Evolutionary conservation across 2,329 filamentous ascomycete genomes (phyloP), one percentile per base, ranked within the genome.

Genomic region (Paecilomyces niveus): DNA sequence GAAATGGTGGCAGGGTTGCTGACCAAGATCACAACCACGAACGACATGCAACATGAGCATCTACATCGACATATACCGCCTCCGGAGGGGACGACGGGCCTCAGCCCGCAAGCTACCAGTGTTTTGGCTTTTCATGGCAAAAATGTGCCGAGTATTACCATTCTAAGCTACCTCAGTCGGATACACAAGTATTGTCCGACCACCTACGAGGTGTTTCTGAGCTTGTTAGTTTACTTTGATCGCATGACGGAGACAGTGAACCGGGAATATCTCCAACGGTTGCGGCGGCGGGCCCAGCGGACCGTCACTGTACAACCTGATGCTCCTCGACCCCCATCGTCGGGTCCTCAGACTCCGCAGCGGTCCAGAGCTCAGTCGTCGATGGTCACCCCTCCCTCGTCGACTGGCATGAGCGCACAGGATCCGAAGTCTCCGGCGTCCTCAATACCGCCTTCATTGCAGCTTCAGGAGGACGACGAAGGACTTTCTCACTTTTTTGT

Each of bases 151-250:
- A 94, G 89, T 70, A 99, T 99, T 68, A 96, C 92, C 21, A 97
- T 99, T 61, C 80, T 96, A 61, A 97, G 92, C 81, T 99, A 99
- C 69, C 79, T 99, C 56, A 93, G 88, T 67, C 87, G 94, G 60
- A 97, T 99, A 71, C 93, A 99, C 78, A 97, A 97, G 78, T 99
- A 99, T 76, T 99, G 94, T 69, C 94, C 94, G 0, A 97, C 94
- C 5, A 97, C 94, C 0, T 99, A 96, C 72, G 94, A 99, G 75
- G 94, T 99, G 0, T 99, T 99, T 70, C 78, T 99, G 60, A 97
- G 92, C 71, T 77, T 99, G 68, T 78, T 99, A 57, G 92, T 99
- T 32, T 99, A 97, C 75, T 99, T 99, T 75, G 94, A 99, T 73
- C 89, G 94, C 62, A 99, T 99, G 94, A 97, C 93, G 51, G 94